Conservation (phyloP, 805 yeast species). For the Priceomyces haplophilus region DNA sequence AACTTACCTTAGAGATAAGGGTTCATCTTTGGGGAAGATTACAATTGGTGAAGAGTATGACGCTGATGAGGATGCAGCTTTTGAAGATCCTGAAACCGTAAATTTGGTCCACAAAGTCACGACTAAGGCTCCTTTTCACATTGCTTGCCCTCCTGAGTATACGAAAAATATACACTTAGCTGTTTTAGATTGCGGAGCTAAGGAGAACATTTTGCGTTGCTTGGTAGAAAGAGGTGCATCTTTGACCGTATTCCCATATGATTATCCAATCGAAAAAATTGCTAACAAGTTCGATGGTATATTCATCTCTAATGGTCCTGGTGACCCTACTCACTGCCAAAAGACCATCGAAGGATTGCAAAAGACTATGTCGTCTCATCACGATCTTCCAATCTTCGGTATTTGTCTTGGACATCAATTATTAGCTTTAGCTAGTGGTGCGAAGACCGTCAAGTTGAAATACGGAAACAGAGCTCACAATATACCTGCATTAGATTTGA, state of each 20-base stretch:
- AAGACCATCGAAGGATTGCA: constrained; percentile 72
- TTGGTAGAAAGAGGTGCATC: constrained; percentile 94
- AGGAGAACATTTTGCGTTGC: constrained; percentile 94
- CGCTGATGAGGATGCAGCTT: constrained; percentile 88
- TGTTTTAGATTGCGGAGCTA: constrained; percentile 96
- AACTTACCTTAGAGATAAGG: constrained; percentile 89
- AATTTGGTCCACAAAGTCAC: constrained; percentile 92
- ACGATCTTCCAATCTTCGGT: constrained; percentile 88
- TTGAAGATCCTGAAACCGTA: constrained; percentile 83
- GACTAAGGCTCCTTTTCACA: constrained; percentile 92
- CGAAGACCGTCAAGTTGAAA: constrained; percentile 85
- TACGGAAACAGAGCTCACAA: constrained; percentile 99
- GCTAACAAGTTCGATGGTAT: constrained; percentile 93
- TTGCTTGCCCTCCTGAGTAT: constrained; percentile 57
- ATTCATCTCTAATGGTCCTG: constrained; percentile 95
- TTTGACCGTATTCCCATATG: constrained; percentile 93
- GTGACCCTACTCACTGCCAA: constrained; percentile 92
- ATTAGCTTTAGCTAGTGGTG: constrained; percentile 92
- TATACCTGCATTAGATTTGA: constrained; percentile 89
- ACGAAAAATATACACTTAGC: constrained; percentile 73
- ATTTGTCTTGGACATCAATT: constrained; percentile 98
- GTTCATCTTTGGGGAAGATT: constrained; percentile 89
- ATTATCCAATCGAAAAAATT: constrained; percentile 87
- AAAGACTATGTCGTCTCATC: constrained; percentile 60
- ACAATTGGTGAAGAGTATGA: constrained; percentile 89